Evolutionary conservation across 169 alveolate genomes (phyloP).

Genomic region (Plasmodium fragile): DNA sequence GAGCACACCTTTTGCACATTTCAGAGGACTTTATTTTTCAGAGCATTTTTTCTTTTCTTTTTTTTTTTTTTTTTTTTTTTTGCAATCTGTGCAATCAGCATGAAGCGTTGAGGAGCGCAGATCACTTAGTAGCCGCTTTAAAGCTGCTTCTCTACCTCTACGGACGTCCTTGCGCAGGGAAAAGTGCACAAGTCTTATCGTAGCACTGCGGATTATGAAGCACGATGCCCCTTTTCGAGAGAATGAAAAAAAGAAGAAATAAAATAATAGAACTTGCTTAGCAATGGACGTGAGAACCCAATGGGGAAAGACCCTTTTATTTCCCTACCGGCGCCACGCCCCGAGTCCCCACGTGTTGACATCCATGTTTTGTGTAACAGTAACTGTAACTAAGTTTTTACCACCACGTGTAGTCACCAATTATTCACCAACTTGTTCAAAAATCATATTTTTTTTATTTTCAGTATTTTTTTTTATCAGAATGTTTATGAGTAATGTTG

Average conservation of each 20-base stretch:
- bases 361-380: not conserved
- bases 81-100: not conserved
- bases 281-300: not conserved
- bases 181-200: not conserved
- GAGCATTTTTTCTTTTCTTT: not conserved
- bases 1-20: not conserved
- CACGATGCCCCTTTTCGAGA: not conserved
- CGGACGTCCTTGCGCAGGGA: not conserved
- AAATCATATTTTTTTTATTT: constrained; percentile 19
- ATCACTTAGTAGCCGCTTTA: not conserved
- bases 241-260: not conserved
- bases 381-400: not conserved
- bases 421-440: not conserved
- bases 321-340: not conserved
- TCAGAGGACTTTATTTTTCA: not conserved
- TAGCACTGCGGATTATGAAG: constrained; percentile 11
- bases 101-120: not conserved
- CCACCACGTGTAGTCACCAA: not conserved
- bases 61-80: not conserved
- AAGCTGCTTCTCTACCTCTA: not conserved
- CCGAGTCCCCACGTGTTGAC: not conserved
- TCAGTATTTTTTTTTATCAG: constrained; percentile 1
- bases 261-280: not conserved
- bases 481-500: not conserved
- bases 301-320: not conserved